These are phyloP conservation scores for Cordyceps cicadae DNA, from an alignment of 2,329 filamentous ascomycete species.

Conservation along the genomic window DNA sequence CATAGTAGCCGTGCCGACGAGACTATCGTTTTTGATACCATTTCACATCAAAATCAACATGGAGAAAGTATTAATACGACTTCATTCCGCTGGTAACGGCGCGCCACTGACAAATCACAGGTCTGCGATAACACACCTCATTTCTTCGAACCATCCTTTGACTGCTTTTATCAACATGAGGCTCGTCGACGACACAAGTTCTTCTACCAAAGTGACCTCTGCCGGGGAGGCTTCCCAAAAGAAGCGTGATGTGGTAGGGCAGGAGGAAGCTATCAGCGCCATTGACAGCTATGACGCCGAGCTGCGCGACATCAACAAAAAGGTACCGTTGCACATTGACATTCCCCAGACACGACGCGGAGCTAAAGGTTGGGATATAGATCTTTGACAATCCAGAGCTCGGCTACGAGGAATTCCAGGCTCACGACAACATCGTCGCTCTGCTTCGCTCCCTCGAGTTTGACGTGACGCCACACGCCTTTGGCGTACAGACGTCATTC, in stretches of 20 bases:
- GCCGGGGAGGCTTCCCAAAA: background rate
- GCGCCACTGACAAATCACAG: background rate
- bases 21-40: background rate
- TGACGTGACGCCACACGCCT: background rate
- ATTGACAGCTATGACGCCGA: constrained; percentile 2
- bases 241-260: background rate
- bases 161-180: background rate
- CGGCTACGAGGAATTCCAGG: constrained; percentile 1
- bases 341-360: background rate
- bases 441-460: background rate
- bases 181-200: background rate
- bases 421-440: background rate
- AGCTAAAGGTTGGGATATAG: background rate
- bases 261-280: background rate
- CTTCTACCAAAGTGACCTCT: background rate
- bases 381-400: constrained; percentile 2
- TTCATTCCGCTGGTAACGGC: background rate
- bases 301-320: constrained; percentile 8
- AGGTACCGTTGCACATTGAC: background rate
- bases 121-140: background rate
- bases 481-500: background rate
- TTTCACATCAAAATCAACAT: background rate
- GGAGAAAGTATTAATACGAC: background rate
- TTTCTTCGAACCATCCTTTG: background rate
- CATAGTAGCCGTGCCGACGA: background rate